Evolutionary conservation across 2,329 filamentous ascomycete species (phyloP).

Genomic region (Balansia obtecta): DNA sequence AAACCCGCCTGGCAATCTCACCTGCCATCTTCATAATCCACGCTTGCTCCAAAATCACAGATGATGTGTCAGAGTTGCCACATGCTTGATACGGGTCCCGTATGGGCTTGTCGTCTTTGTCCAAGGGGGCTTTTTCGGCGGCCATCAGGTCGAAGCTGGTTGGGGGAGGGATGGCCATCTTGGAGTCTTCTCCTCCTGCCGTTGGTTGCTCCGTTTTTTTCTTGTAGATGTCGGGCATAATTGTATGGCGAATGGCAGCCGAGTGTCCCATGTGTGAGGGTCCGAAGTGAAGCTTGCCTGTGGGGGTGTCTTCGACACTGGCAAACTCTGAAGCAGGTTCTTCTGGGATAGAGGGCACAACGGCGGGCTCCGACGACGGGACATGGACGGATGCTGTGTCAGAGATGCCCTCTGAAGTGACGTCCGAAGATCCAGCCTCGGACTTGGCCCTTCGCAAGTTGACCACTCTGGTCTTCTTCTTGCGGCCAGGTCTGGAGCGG

Average conservation of each 20-base stretch:
- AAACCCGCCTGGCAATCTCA: constrained; percentile 78
- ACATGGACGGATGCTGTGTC: constrained; percentile 43
- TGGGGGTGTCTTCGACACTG: constrained; percentile 13
- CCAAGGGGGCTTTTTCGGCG: constrained; percentile 15
- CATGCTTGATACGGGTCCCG: constrained; percentile 18
- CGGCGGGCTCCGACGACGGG: constrained; percentile 48
- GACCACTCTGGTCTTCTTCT: constrained; percentile 75
- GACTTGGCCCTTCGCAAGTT: constrained; percentile 58
- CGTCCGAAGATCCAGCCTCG: constrained; percentile 39
- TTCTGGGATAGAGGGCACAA: constrained; percentile 44
- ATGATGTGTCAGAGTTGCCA: constrained; percentile 34
- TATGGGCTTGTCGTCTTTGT: constrained; percentile 17
- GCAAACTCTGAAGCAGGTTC: constrained; percentile 40
- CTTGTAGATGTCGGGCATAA: constrained; percentile 14
- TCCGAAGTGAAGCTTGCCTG: constrained; percentile 31
- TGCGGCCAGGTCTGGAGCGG: constrained; percentile 51
- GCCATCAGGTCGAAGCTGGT: neutral
- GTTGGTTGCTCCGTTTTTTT: constrained; percentile 14
- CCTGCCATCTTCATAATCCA: constrained; percentile 91
- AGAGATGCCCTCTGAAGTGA: constrained; percentile 33
- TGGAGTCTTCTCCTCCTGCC: constrained; percentile 12
- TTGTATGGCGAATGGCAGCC: constrained; percentile 9
- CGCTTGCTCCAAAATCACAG: constrained; percentile 61
- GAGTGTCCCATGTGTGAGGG: constrained; percentile 9
- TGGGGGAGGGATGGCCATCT: constrained; percentile 7